A percentile compares a stretch with the other conserved stretches of the same genome.
Conservation (phyloP, 2,329 filamentous ascomycete species). For the Aureobasidium sp. region DNA sequence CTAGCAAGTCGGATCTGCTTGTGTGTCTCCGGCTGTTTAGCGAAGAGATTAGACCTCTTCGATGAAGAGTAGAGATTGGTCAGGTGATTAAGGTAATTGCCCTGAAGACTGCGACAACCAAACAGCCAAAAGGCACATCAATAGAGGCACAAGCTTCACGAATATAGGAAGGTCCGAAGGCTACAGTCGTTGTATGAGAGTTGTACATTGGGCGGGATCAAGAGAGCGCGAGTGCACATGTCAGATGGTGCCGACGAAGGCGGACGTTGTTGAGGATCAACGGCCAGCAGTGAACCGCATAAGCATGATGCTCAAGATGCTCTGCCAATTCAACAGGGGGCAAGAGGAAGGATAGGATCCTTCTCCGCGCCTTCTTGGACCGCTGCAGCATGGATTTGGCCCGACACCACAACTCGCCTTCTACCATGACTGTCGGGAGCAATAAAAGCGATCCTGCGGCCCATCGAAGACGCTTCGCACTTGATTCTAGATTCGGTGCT, state of each 20-base stretch:
- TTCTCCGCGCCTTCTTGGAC: not conserved
- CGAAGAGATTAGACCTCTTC: too few relatives aligned
- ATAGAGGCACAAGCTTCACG: too few relatives aligned
- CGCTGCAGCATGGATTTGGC: not conserved
- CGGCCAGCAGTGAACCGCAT: not conserved
- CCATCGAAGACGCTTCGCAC: not conserved
- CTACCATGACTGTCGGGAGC: not conserved
- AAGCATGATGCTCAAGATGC: not conserved
- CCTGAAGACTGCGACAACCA: too few relatives aligned
- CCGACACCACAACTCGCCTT: not conserved
- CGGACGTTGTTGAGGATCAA: too few relatives aligned
- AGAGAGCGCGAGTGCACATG: not conserved
- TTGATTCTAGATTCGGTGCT: not conserved
- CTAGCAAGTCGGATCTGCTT: too few relatives aligned
- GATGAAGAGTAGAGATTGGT: too few relatives aligned
- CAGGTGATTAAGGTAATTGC: too few relatives aligned
- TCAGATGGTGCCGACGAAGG: not conserved
- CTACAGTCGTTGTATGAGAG: not conserved
- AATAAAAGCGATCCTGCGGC: not conserved
- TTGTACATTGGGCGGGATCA: not conserved
- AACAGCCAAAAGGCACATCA: too few relatives aligned
- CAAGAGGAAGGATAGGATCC: not conserved
- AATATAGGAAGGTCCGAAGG: not conserved
- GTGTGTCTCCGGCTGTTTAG: too few relatives aligned
- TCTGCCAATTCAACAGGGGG: not conserved